phyloP scores from a whole-genome alignment of 129 eudicot species.

The Arctium lappa region DNA sequence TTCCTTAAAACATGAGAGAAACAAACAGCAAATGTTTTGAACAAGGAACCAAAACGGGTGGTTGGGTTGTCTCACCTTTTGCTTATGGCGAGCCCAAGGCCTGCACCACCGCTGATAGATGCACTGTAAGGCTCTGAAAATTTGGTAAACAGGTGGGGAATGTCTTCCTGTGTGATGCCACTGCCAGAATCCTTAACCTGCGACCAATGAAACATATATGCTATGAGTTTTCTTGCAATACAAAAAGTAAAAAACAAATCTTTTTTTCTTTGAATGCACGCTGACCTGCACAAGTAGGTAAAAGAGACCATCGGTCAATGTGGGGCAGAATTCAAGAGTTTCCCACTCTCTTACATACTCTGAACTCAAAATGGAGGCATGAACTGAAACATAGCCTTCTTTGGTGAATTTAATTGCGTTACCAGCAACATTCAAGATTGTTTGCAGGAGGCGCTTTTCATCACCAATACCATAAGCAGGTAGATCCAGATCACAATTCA shows the following conservation, averaged over 20 bases:
- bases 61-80: conserved; percentile 26
- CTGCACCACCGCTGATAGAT: conserved; percentile 30
- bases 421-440: conserved; percentile 47
- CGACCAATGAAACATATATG: neutral
- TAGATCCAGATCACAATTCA: conserved; percentile 37
- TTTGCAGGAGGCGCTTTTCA: conserved; percentile 50
- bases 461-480: conserved; percentile 56
- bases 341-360: conserved; percentile 44
- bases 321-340: conserved; percentile 31
- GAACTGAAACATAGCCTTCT: conserved; percentile 53
- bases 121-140: conserved; percentile 28
- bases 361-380: conserved; percentile 45
- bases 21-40: neutral
- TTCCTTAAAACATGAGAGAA: neutral
- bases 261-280: neutral
- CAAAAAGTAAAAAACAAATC: neutral
- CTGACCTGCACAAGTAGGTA: conserved; percentile 57
- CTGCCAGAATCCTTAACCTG: conserved; percentile 62
- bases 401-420: conserved; percentile 62
- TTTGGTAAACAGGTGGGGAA: conserved; percentile 44
- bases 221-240: neutral
- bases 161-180: conserved; percentile 42
- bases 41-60: neutral
- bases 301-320: conserved; percentile 37
- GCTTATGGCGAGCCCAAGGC: conserved; percentile 59